These are phyloP conservation scores for Ophiostoma sp. DNA, from an alignment of 2,329 filamentous ascomycete genomes.

Conservation along the genomic window DNA sequence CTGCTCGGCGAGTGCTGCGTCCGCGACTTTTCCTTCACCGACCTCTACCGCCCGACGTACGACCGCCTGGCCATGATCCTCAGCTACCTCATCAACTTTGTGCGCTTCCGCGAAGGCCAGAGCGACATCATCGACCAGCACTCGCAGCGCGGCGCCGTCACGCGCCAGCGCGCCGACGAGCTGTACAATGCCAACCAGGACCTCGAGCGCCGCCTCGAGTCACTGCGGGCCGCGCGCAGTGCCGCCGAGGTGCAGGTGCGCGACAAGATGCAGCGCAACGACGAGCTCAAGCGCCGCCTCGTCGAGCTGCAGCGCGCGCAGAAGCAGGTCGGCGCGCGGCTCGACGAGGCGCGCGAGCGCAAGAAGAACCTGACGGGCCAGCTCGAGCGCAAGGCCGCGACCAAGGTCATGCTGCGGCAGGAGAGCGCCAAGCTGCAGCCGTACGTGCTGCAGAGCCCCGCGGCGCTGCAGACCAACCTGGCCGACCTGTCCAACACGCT, in stretches of 20 bases:
- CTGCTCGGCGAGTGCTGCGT: constrained; percentile 85
- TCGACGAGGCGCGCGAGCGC: constrained; percentile 77
- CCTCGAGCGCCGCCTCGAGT: constrained; percentile 71
- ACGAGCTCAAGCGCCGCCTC: constrained; percentile 76
- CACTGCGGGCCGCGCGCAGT: constrained; percentile 73
- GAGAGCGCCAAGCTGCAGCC: constrained; percentile 86
- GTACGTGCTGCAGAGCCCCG: constrained; percentile 85
- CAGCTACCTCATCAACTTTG: constrained; percentile 97
- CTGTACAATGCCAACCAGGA: constrained; percentile 82
- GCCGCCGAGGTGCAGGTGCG: constrained; percentile 75
- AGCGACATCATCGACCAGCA: constrained; percentile 85
- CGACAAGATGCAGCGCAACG: constrained; percentile 80
- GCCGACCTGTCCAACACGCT: constrained; percentile 77
- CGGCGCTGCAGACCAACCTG: constrained; percentile 73
- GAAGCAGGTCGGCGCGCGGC: constrained; percentile 72
- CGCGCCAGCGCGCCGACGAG: constrained; percentile 80
- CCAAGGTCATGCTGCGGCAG: constrained; percentile 66
- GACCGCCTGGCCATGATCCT: constrained; percentile 91
- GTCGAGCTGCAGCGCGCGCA: constrained; percentile 77
- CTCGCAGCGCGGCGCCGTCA: constrained; percentile 83
- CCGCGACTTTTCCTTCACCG: constrained; percentile 86
- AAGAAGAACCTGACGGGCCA: constrained; percentile 68
- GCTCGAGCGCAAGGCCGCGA: constrained; percentile 66
- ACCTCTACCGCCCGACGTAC: constrained; percentile 86
- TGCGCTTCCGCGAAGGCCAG: constrained; percentile 91